These are phyloP conservation scores for Beauveria bassiana DNA, from an alignment of 2,329 filamentous ascomycete genomes.

Conservation along the genomic window DNA sequence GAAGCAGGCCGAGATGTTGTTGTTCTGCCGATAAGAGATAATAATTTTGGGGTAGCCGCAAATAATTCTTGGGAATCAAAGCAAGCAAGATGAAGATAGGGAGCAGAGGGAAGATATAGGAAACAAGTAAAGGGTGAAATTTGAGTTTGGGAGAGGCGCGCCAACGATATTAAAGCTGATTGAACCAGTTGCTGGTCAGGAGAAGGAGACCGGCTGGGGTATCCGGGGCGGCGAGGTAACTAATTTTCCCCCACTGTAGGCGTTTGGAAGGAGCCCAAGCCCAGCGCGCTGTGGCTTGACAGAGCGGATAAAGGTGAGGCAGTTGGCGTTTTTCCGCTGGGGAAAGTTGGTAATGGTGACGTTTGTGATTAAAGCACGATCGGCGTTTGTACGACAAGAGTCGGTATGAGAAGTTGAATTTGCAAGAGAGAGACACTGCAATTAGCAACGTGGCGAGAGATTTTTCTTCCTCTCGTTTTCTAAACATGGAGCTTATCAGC, in stretches of 20 bases:
- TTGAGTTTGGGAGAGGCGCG: slow-evolving; percentile 4
- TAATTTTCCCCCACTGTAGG: neutral
- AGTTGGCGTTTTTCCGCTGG: neutral
- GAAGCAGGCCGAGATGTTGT: neutral
- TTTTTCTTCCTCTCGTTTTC: neutral
- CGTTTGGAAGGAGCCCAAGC: neutral
- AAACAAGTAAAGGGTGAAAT: neutral
- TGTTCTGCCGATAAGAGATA: neutral
- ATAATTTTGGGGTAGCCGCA: neutral
- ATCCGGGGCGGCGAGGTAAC: neutral
- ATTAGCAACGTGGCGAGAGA: neutral
- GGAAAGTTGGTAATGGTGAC: neutral
- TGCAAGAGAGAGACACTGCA: neutral
- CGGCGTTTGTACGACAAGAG: neutral
- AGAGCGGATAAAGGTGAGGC: neutral
- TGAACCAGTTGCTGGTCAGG: neutral
- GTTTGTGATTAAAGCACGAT: neutral
- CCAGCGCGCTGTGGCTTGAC: neutral
- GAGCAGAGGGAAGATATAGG: neutral
- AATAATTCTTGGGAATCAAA: neutral
- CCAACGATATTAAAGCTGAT: slow-evolving; percentile 1
- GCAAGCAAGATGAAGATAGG: neutral
- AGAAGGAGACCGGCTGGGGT: neutral
- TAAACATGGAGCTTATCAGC: neutral
- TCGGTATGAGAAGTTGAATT: neutral